Evolutionary conservation across 352 stramenopile species (phyloP).

Genomic region (Globisporangium middletonii): DNA sequence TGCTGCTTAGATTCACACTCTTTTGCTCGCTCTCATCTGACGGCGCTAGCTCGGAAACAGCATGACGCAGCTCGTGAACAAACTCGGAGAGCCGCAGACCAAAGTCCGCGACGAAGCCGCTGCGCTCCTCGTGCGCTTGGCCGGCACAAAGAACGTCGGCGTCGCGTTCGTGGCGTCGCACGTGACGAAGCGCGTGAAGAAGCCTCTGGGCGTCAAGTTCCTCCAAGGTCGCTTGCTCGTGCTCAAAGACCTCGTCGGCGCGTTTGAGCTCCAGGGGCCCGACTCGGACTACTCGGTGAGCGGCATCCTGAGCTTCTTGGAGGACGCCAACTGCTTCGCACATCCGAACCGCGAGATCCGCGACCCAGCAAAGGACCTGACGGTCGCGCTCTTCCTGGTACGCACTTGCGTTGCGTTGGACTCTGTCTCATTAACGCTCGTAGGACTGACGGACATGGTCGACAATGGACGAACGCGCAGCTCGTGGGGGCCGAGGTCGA

Average conservation of each 20-base stretch:
- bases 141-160: conserved; percentile 57
- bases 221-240: conserved; percentile 56
- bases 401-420: background rate
- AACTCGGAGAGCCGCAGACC: conserved; percentile 60
- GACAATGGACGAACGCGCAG: conserved; percentile 1
- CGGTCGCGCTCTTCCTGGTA: conserved; percentile 67
- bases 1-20: background rate
- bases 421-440: too few species aligned
- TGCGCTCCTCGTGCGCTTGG: conserved; percentile 32
- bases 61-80: conserved; percentile 74
- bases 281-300: conserved; percentile 47
- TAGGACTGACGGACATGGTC: background rate
- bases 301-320: conserved; percentile 73
- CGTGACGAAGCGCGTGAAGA: conserved; percentile 67
- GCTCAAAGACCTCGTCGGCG: conserved; percentile 48
- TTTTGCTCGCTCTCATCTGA: background rate
- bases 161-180: conserved; percentile 56
- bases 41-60: conserved; percentile 51
- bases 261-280: conserved; percentile 38
- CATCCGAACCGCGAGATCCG: conserved; percentile 88
- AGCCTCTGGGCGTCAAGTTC: conserved; percentile 65
- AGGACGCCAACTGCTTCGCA: conserved; percentile 78
- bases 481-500: conserved; percentile 64
- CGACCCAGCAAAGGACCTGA: conserved; percentile 84
- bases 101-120: conserved; percentile 73